Conservation (phyloP, 2,329 filamentous ascomycete species). For the Aspergillus sp. region DNA sequence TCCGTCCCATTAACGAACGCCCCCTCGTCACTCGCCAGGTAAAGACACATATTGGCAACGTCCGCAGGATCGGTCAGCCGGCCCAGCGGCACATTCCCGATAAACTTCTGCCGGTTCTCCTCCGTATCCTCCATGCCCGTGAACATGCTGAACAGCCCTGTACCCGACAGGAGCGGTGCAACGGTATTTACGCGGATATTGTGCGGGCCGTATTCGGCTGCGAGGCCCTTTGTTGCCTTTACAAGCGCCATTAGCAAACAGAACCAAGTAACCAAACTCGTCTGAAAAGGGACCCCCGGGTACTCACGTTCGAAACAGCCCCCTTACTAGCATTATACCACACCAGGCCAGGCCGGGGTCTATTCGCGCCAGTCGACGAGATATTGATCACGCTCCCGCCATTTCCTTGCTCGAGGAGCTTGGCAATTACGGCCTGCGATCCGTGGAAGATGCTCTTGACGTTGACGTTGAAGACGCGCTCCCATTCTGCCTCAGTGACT, state of each 20-base stretch:
- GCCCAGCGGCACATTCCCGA: slow-evolving; percentile 46
- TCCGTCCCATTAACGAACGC: slow-evolving; percentile 72
- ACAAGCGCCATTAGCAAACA: background rate
- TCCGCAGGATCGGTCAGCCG: slow-evolving; percentile 53
- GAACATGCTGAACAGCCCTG: slow-evolving; percentile 57
- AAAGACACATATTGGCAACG: slow-evolving; percentile 69
- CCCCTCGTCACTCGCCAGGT: slow-evolving; percentile 70
- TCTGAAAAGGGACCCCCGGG: too few relatives aligned
- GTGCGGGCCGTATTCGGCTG: slow-evolving; percentile 70
- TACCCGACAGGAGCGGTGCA: slow-evolving; percentile 67
- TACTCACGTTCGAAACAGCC: slow-evolving; percentile 44
- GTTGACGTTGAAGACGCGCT: slow-evolving; percentile 46
- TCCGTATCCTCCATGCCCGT: slow-evolving; percentile 45
- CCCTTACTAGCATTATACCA: slow-evolving; percentile 50
- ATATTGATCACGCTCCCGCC: slow-evolving; percentile 48
- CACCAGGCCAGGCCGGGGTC: slow-evolving; percentile 44
- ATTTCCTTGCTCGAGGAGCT: slow-evolving; percentile 38
- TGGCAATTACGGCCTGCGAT: slow-evolving; percentile 34
- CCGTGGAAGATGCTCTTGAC: slow-evolving; percentile 44
- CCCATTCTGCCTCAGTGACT: slow-evolving; percentile 46
- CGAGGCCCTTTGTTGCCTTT: slow-evolving; percentile 65
- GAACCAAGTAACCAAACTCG: too few relatives aligned
- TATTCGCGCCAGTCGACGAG: slow-evolving; percentile 43
- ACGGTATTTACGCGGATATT: slow-evolving; percentile 73
- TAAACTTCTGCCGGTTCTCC: slow-evolving; percentile 46